Conservation (phyloP, 208 protist genomes). For the Trypanosoma conorhini region DNA sequence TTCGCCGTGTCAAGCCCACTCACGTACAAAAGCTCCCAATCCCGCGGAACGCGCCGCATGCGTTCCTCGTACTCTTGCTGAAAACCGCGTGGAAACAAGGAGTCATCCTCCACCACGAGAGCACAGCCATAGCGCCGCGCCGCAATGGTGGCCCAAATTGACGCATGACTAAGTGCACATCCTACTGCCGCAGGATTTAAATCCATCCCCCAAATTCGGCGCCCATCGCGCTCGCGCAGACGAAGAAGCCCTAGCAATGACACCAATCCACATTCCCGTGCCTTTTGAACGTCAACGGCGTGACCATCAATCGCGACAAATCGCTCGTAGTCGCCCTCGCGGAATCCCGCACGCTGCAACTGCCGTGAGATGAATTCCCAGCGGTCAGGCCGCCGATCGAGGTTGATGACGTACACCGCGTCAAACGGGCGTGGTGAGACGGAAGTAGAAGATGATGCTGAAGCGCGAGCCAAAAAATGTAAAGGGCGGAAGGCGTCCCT, state of each 20-base stretch:
- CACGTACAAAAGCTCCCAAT: constrained; percentile 86
- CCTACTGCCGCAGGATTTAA: constrained; percentile 72
- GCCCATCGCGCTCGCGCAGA: constrained; percentile 31
- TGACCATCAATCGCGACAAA: constrained; percentile 64
- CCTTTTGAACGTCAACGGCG: constrained; percentile 19
- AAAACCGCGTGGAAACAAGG: constrained; percentile 44
- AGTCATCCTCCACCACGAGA: constrained; percentile 64
- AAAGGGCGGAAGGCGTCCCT: not conserved
- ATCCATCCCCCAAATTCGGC: constrained; percentile 88
- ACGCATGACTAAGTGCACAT: constrained; percentile 78
- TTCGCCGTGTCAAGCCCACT: constrained; percentile 79
- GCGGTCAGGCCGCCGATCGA: constrained; percentile 65
- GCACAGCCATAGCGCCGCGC: constrained; percentile 30
- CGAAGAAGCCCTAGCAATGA: constrained; percentile 59
- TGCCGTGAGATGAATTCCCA: constrained; percentile 46
- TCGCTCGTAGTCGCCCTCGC: constrained; percentile 33
- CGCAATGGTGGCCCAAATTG: constrained; percentile 71
- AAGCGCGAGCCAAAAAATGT: constrained; percentile 3
- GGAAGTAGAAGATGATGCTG: constrained; percentile 2
- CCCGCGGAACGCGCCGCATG: constrained; percentile 36
- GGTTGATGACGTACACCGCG: constrained; percentile 65
- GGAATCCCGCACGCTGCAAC: constrained; percentile 37
- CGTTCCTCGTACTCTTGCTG: constrained; percentile 29
- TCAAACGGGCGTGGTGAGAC: constrained; percentile 10
- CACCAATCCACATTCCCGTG: constrained; percentile 47